phyloP scores from a whole-genome alignment of 768 basidiomycete genomes.

The Mycena chlorophos region DNA sequence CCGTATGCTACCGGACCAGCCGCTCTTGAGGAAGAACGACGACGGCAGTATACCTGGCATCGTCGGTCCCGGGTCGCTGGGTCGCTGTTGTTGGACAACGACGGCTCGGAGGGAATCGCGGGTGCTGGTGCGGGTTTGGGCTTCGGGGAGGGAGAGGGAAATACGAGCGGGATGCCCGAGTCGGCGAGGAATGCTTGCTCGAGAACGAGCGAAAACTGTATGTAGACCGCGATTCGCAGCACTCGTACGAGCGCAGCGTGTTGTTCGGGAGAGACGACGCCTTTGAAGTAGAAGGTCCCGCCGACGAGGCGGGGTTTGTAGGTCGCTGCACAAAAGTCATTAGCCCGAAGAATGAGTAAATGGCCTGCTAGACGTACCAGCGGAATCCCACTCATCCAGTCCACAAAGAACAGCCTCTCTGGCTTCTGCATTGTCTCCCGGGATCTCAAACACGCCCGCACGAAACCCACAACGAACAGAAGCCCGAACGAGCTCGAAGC shows the following conservation, averaged over 20 bases:
- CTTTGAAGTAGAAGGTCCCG: conserved; percentile 60
- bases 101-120: conserved; percentile 12
- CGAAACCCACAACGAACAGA: conserved; percentile 49
- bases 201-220: conserved; percentile 57
- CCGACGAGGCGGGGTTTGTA: conserved; percentile 47
- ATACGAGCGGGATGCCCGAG: conserved; percentile 50
- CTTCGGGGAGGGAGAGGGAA: conserved; percentile 42
- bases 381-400: conserved; percentile 54
- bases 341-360: conserved; percentile 1
- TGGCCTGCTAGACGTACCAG: conserved; percentile 40
- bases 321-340: conserved; percentile 17
- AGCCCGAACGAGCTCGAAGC: conserved; percentile 39
- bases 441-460: conserved; percentile 39
- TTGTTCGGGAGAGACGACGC: conserved; percentile 42
- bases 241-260: conserved; percentile 46
- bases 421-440: conserved; percentile 31
- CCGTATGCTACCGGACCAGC: too few relatives aligned
- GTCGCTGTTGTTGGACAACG: too few relatives aligned
- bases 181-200: conserved; percentile 59
- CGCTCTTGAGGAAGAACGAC: too few relatives aligned
- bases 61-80: too few relatives aligned
- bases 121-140: conserved; percentile 7
- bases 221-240: conserved; percentile 54
- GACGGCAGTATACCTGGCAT: too few relatives aligned
- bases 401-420: conserved; percentile 46